Evolutionary conservation across 805 yeast species (phyloP), one percentile per base, ranked within the genome.

Genomic region (Kockiozyma suomiensis): DNA sequence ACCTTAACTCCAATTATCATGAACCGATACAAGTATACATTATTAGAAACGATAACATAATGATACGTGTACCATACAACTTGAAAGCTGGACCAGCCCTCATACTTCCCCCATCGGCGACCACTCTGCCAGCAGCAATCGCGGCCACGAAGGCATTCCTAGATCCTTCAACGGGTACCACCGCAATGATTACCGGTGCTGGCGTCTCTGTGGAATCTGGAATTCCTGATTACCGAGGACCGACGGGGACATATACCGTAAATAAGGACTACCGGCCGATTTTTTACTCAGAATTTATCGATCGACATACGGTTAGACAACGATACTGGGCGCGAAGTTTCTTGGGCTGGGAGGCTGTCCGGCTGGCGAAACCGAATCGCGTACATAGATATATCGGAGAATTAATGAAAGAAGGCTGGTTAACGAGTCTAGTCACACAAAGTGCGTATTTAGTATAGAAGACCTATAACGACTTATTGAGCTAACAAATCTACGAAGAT

Each of bases 281-380:
- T n/a, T 69, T 69, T 47, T 69, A 66, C 52, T 63, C 68, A 10
- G 71, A 69, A 52, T 69, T 68, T 46, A 45, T 54, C 25, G 55
- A 40, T 25, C 45, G 37, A 5, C 70, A 69, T 26, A 52, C 50
- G 17, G 61, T 61, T 37, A 42, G 71, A 19, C 59, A 68, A 57
- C 62, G 71, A n/a, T 69, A 69, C 45, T 69, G 71, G 71, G 72
- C 71, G 15, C 56, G 71, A 6, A 56, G 68, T 23, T 69, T 67
- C 40, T 50, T 67, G 41, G 71, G 71, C 3, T 69, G 68, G 64
- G 54, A 52, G 38, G 56, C 62, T 4, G 57, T 65, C 19, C 54
- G 56, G 15, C 35, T 21, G 41, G 68, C 70, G 10, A 50, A 50
- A 33, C 70, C 70, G 37, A 69, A 65, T 25, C 47, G 61, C 12